Conservation (phyloP, 768 basidiomycete species). For the Sporobolomyces pararoseus region DNA sequence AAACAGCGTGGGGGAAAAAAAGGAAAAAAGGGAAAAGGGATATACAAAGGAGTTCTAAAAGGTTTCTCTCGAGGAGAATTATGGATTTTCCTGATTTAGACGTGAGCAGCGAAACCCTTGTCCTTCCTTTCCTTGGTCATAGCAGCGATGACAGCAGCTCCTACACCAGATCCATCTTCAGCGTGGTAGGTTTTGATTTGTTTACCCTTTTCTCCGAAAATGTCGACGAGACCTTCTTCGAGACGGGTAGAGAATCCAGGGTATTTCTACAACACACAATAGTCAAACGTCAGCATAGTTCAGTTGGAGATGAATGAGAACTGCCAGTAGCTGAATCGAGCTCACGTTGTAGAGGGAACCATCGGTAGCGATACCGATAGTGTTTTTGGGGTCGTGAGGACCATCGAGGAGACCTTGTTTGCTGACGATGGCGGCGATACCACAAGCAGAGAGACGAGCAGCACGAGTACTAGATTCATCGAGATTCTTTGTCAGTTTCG, state of each 20-base stretch:
- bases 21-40: too few relatives aligned
- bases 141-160: constrained; percentile 91
- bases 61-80: too few relatives aligned
- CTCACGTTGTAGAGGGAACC: constrained; percentile 90
- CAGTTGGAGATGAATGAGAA: neutral
- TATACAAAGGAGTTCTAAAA: too few relatives aligned
- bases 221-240: constrained; percentile 84
- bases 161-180: constrained; percentile 89
- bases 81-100: too few relatives aligned
- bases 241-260: constrained; percentile 89
- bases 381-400: neutral
- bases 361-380: constrained; percentile 80
- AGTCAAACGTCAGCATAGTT: too few relatives aligned
- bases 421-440: constrained; percentile 91
- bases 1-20: too few relatives aligned
- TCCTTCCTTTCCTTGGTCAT: constrained; percentile 84
- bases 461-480: constrained; percentile 61
- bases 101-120: constrained; percentile 53
- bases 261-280: constrained; percentile 70
- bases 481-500: neutral
- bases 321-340: constrained; percentile 24
- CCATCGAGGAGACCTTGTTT: constrained; percentile 85
- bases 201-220: constrained; percentile 89
- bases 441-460: constrained; percentile 85
- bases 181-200: constrained; percentile 72